A percentile compares a stretch with the other conserved stretches of the same genome.
phyloP scores from a whole-genome alignment of 495 filamentous ascomycete genomes.

The Aspergillus olivimuriae region DNA sequence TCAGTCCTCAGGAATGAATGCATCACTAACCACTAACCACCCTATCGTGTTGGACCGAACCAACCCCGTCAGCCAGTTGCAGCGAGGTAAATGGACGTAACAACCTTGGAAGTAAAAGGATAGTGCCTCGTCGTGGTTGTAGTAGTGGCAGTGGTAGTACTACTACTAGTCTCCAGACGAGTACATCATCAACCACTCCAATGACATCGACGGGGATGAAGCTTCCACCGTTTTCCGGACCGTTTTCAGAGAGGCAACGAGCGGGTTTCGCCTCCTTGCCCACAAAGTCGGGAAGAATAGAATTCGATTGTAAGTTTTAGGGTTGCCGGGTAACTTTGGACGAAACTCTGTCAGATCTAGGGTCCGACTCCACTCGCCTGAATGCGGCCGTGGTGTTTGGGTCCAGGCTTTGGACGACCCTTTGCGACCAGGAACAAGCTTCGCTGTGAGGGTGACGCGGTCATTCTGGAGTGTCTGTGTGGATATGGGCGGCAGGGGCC shows the following conservation, averaged over 20 bases:
- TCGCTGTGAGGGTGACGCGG: no score
- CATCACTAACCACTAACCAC: no score
- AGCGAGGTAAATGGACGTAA: no score
- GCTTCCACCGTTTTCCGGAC: constrained; percentile 9
- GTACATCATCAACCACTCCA: neutral
- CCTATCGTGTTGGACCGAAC: no score
- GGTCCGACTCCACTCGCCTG: neutral
- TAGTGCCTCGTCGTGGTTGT: no score
- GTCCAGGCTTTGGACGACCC: neutral
- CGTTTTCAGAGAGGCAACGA: constrained; percentile 9
- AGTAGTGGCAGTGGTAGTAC: no score
- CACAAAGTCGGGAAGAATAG: constrained; percentile 1
- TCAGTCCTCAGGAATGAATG: no score
- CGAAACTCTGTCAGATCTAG: constrained; percentile 1
- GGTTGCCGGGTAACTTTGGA: neutral
- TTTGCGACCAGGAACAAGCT: constrained; percentile 2
- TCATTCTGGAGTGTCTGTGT: neutral
- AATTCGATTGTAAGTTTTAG: constrained; percentile 1
- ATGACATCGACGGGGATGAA: constrained; percentile 13
- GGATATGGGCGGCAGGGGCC: no score
- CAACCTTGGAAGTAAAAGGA: no score
- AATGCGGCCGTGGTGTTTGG: neutral
- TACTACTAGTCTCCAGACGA: neutral
- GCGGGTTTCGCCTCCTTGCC: neutral
- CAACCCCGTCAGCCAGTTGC: no score